Evolutionary conservation across 2,329 filamentous ascomycete species (phyloP).

Genomic region (Lachnellula cervina): DNA sequence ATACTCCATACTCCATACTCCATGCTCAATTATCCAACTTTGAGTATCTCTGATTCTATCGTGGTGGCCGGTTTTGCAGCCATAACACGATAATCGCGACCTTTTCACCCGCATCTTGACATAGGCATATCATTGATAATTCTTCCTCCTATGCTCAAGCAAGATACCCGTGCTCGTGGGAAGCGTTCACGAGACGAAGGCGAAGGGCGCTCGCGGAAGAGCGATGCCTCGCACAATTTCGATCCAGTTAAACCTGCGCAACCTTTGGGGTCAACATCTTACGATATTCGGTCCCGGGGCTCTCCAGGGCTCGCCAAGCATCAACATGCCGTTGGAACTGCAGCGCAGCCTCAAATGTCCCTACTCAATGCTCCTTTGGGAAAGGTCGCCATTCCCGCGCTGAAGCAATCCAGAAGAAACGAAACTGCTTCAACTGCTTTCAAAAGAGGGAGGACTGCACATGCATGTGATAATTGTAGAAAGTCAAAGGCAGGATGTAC

Average conservation of each 20-base stretch:
- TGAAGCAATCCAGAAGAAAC: conserved; percentile 6
- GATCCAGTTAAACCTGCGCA: background rate
- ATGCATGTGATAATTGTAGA: conserved; percentile 35
- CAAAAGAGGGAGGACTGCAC: conserved; percentile 23
- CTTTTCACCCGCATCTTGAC: background rate
- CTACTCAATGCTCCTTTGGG: conserved; percentile 8
- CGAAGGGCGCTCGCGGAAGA: background rate
- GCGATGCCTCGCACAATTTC: background rate
- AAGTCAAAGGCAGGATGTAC: conserved; percentile 35
- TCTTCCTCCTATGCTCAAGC: background rate
- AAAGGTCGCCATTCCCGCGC: conserved; percentile 24
- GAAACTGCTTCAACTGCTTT: conserved; percentile 4
- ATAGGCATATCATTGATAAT: background rate
- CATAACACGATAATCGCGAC: background rate
- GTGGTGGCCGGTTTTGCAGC: background rate
- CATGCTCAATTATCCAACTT: no score
- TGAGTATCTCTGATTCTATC: no score
- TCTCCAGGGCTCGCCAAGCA: background rate
- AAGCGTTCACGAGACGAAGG: background rate
- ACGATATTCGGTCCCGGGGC: background rate
- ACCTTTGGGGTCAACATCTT: background rate
- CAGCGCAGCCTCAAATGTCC: background rate
- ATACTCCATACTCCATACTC: no score
- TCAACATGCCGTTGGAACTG: background rate
- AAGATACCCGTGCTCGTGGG: background rate